These are phyloP conservation scores for Fusarium subglutinans DNA, from an alignment of 2,329 filamentous ascomycete genomes.

Conservation along the genomic window DNA sequence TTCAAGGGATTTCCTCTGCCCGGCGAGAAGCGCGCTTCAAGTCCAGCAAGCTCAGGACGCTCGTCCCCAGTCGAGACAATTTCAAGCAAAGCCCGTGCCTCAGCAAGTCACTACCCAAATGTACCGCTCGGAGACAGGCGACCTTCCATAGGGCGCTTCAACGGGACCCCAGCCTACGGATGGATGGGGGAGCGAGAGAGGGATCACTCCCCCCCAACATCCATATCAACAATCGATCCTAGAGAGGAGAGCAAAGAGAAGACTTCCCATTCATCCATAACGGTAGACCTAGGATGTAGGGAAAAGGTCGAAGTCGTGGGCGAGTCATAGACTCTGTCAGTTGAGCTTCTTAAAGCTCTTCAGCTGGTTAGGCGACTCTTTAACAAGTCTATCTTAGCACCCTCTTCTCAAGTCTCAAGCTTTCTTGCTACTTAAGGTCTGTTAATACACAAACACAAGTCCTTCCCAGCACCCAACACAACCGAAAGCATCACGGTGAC, in stretches of 20 bases:
- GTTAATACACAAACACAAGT: background rate
- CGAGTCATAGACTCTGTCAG: too few species aligned
- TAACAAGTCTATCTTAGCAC: background rate
- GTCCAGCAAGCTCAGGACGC: background rate
- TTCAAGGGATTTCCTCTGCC: background rate
- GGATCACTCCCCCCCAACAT: background rate
- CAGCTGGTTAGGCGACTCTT: background rate
- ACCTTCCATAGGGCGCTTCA: background rate
- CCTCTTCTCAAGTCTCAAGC: background rate
- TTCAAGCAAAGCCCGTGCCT: background rate
- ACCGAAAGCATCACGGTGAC: too few species aligned
- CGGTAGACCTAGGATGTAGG: too few species aligned
- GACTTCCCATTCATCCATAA: background rate
- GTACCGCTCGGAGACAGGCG: background rate
- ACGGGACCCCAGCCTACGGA: background rate
- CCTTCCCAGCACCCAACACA: background rate
- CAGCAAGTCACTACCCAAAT: background rate
- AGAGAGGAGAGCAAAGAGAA: background rate
- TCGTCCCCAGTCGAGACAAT: background rate
- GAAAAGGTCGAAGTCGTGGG: too few species aligned
- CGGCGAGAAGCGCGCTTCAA: background rate
- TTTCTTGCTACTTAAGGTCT: background rate
- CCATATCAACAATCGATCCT: background rate
- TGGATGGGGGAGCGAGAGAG: background rate
- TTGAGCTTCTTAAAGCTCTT: too few species aligned